Base-by-base conservation (phyloP, 345 rosid genomes). In the Gossypium mustelinum region DNA sequence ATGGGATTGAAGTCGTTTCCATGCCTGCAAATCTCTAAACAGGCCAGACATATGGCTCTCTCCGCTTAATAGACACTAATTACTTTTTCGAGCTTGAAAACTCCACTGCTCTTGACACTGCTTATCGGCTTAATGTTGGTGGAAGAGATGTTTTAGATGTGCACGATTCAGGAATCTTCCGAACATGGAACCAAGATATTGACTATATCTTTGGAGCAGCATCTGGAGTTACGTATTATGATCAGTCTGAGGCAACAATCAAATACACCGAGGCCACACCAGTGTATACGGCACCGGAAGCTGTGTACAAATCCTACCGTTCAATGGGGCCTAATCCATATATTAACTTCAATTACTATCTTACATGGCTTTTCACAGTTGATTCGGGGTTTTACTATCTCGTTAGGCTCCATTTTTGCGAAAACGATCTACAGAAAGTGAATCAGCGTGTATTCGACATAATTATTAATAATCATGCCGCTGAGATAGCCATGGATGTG, bases 331-430 rank as follows among this genome's bases (percentile, higher is more conserved):
- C 9, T 0, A 25, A 2, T 1, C 1, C 7, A 7, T 41, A 44
- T 9, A 18, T 24, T 0, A 76, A 3, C 58, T 39, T 75, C 44
- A 72, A 24, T 0, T 80, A 82, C 75, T 68, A 76, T 34, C 83
- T 88, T 13, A 85, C 92, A 0, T 88, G 92, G 92, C 74, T 77
- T 22, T 85, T 81, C 51, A 67, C 57, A 0, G 87, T 88, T 16
- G 87, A 81, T 7, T 76, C 83, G 2, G 79, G 72, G 1, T 88
- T 82, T 78, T 78, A 48, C 14, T 84, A 88, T 77, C 64, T 77
- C 3, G 61, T 88, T 9, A 84, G 91, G 54, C 85, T 87, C 18
- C 88, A 86, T n/a, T 88, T 88, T 68, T 88, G 92, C n/a, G 80
- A 86, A 75, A 61, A 14, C 20, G 2, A 1, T 2, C 66, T 61